A percentile compares a stretch with the other conserved stretches of the same genome.
Evolutionary conservation across 1,139 yeast genomes (phyloP).

Genomic region (Wickerhamiella pararugosa): DNA sequence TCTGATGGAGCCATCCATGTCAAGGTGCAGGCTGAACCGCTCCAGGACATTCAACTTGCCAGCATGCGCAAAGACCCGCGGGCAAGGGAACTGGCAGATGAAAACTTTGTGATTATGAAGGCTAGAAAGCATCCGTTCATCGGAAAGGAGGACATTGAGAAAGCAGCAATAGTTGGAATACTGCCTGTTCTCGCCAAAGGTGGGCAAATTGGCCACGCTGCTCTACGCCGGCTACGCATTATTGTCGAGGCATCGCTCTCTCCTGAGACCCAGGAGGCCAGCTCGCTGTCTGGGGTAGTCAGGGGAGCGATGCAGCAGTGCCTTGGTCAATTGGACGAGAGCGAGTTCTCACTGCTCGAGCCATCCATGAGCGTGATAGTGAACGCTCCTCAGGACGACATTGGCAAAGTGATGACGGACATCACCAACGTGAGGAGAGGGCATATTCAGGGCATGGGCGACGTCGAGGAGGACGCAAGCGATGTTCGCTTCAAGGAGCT

Average conservation of each 20-base stretch:
- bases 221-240: slow-evolving; percentile 48
- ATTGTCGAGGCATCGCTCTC: slow-evolving; percentile 44
- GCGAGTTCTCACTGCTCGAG: slow-evolving; percentile 46
- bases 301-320: slow-evolving; percentile 33
- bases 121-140: slow-evolving; percentile 24
- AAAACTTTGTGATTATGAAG: slow-evolving; percentile 14
- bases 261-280: slow-evolving; percentile 32
- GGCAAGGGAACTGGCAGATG: slow-evolving; percentile 11
- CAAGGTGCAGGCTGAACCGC: slow-evolving; percentile 6
- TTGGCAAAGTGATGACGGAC: slow-evolving; percentile 81
- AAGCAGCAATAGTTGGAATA: slow-evolving; percentile 28
- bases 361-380: slow-evolving; percentile 78
- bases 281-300: slow-evolving; percentile 31
- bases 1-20: slow-evolving; percentile 8
- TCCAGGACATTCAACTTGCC: not conserved
- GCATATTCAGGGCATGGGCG: slow-evolving; percentile 35
- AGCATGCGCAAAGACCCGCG: not conserved
- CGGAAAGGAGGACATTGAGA: slow-evolving; percentile 17
- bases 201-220: slow-evolving; percentile 48
- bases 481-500: slow-evolving; percentile 17
- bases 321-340: slow-evolving; percentile 19
- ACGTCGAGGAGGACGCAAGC: slow-evolving; percentile 17
- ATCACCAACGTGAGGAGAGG: slow-evolving; percentile 58
- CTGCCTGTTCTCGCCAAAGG: slow-evolving; percentile 65
- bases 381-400: slow-evolving; percentile 46